Evolutionary conservation across 176 grass and related monocot genomes (phyloP), one percentile per base, ranked within the genome.

Genomic region (Aegilops longissima): DNA sequence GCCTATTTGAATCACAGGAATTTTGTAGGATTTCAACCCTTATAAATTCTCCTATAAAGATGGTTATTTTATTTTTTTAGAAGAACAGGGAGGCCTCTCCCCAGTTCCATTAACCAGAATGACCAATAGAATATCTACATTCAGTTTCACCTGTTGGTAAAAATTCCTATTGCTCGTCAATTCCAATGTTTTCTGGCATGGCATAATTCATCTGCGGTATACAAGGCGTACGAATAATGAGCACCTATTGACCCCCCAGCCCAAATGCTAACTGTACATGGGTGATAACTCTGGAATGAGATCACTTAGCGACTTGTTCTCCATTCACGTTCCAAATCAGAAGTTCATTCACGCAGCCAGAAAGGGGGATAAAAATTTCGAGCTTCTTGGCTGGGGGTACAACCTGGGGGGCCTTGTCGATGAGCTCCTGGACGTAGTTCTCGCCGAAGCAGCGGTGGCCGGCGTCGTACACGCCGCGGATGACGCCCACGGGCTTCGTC

Each of bases 361-460:
- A 10, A 25, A 69, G 18, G 13, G 31, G 12, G 9, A 3, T 6
- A 16, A 25, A 70, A 33, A 16, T n/a, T 8, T 4, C 34, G 21
- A 51, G 62, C 14, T 1, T 16, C 1, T 51, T 2, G 2, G 27
- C 12, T 0, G 3, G 10, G 39, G 27, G 4, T 6, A 36, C 39
- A 61, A 94, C 97, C 97, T 96, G 97, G 59, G 94, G 94, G 1
- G 89, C 94, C 89, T 98, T 98, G 36, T 96, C 97, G 70, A 98
- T 78, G 68, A 98, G 86, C 88, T 96, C 97, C 81, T 98, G 96
- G 56, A 92, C 92, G 66, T 98, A 98, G 85, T 96, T 98, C 90
- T 98, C 92, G 34, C 97, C 97, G 61, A 98, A 98, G 82, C 82
- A 96, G 66, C 92, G 93, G 49, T 98, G 90, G 5, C 97, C 94